These are phyloP conservation scores for Chloranthus sessilifolius DNA, from an alignment of 164 flowering plant genomes.

Conservation along the genomic window DNA sequence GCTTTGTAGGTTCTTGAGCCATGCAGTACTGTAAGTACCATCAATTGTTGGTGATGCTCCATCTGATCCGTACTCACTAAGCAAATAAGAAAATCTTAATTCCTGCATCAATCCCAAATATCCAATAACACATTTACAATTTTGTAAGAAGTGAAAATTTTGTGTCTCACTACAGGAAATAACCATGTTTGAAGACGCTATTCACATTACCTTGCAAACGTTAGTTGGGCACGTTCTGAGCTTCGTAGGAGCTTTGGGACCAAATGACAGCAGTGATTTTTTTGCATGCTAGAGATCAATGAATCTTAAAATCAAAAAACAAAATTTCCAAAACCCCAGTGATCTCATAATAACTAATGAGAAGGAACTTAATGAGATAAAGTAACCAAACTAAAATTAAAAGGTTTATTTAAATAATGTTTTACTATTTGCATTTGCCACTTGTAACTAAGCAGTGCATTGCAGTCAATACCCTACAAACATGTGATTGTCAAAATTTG, in stretches of 20 bases:
- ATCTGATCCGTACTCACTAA: constrained; percentile 66
- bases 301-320: too few relatives aligned
- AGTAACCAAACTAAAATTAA: too few relatives aligned
- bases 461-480: too few relatives aligned
- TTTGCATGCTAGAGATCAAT: constrained; percentile 73
- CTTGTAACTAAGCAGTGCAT: too few relatives aligned
- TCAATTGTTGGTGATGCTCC: constrained; percentile 50
- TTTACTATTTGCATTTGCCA: too few relatives aligned
- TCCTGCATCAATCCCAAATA: constrained; percentile 51
- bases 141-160: background rate
- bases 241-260: constrained; percentile 82
- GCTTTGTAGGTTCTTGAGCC: constrained; percentile 73
- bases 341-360: too few relatives aligned
- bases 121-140: too few relatives aligned
- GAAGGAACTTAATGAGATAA: too few relatives aligned
- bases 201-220: constrained; percentile 70
- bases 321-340: too few relatives aligned
- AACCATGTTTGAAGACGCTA: background rate
- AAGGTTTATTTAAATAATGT: too few relatives aligned
- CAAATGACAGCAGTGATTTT: constrained; percentile 80
- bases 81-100: constrained; percentile 69
- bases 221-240: constrained; percentile 68
- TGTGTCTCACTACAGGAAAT: background rate
- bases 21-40: constrained; percentile 71
- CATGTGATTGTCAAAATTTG: too few relatives aligned